phyloP scores from a whole-genome alignment of 2,329 filamentous ascomycete species.

The Tetracladium maxilliforme region DNA sequence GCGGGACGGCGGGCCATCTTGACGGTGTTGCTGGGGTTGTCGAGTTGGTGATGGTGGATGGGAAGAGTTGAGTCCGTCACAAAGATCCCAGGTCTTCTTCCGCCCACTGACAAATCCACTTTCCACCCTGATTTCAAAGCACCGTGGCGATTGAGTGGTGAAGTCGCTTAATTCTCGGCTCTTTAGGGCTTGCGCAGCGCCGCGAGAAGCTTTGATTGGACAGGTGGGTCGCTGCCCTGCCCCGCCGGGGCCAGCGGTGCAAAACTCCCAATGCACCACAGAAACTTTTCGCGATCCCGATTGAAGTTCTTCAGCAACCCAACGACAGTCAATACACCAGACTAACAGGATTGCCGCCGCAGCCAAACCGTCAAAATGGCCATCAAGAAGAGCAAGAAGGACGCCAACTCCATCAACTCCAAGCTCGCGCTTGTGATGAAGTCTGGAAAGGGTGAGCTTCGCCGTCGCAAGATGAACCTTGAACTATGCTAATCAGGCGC shows the following conservation, averaged over 20 bases:
- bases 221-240: no score
- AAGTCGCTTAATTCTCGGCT: background rate
- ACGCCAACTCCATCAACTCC: constrained; percentile 60
- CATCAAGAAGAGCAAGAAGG: constrained; percentile 74
- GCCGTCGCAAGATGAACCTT: constrained; percentile 2
- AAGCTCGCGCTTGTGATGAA: constrained; percentile 49
- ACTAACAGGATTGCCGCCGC: no score
- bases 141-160: constrained; percentile 1
- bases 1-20: constrained; percentile 99
- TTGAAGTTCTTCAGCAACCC: no score
- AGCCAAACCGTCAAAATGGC: no score
- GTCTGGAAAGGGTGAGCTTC: constrained; percentile 39
- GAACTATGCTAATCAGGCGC: constrained; percentile 5
- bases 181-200: no score
- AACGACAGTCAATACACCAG: no score
- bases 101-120: no score
- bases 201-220: no score
- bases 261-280: no score
- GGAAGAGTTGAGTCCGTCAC: constrained; percentile 5
- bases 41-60: constrained; percentile 28
- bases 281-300: no score
- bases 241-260: no score
- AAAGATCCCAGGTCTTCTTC: constrained; percentile 4
- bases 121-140: constrained; percentile 4
- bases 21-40: constrained; percentile 44